phyloP scores from a whole-genome alignment of 2,329 filamentous ascomycete species.

The Fusarium hainanense region DNA sequence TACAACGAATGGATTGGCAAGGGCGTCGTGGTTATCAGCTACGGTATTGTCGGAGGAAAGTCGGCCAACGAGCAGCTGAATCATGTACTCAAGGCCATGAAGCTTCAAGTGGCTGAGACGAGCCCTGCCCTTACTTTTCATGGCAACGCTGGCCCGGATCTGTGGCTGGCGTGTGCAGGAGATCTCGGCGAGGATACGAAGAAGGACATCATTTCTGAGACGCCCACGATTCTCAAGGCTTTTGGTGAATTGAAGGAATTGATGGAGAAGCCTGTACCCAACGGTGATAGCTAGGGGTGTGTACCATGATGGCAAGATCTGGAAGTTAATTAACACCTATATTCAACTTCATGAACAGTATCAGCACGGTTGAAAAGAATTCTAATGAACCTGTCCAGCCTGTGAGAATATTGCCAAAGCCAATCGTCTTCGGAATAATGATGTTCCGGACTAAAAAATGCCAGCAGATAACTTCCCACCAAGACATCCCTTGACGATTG shows the following conservation, averaged over 20 bases:
- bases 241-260: slow-evolving; percentile 18
- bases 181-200: slow-evolving; percentile 26
- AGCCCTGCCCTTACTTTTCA: slow-evolving; percentile 20
- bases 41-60: slow-evolving; percentile 26
- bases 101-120: slow-evolving; percentile 17
- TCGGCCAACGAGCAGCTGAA: slow-evolving; percentile 2
- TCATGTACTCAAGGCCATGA: slow-evolving; percentile 13
- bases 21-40: slow-evolving; percentile 25
- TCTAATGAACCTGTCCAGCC: too few relatives aligned
- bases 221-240: slow-evolving; percentile 12
- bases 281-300: not conserved
- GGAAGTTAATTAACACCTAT: not conserved
- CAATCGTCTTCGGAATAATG: too few relatives aligned
- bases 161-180: slow-evolving; percentile 20
- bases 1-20: slow-evolving; percentile 61
- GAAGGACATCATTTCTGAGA: slow-evolving; percentile 21
- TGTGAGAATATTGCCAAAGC: too few relatives aligned
- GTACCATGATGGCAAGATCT: not conserved
- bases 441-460: too few relatives aligned
- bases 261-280: slow-evolving; percentile 1
- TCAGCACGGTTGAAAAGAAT: not conserved
- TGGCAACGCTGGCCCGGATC: slow-evolving; percentile 2
- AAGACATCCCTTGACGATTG: too few relatives aligned
- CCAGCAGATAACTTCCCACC: too few relatives aligned
- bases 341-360: not conserved